Conservation (phyloP, 805 yeast genomes). For the Sugiyamaella mastotermitis region DNA sequence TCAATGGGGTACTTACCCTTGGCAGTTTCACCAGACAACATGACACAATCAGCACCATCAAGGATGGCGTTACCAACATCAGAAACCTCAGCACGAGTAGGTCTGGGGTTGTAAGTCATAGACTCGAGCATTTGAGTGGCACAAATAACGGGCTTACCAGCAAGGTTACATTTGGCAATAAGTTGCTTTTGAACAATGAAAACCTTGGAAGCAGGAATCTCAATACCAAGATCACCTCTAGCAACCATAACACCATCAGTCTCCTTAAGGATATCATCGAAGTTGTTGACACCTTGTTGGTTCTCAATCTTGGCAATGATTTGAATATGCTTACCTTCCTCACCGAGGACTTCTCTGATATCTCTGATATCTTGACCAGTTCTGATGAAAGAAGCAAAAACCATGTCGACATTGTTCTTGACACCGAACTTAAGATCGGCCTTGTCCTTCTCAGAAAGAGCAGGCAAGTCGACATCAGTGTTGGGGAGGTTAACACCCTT, state of each 20-base stretch:
- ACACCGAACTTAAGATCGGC: conserved; percentile 92
- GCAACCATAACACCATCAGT: conserved; percentile 99
- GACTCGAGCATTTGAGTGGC: conserved; percentile 99
- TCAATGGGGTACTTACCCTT: conserved; percentile 98
- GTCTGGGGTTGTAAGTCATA: conserved; percentile 99
- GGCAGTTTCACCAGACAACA: conserved; percentile 99
- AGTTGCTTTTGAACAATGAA: conserved; percentile 98
- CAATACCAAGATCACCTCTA: conserved; percentile 99
- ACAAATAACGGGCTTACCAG: conserved; percentile 99
- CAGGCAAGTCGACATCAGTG: conserved; percentile 98
- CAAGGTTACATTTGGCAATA: conserved; percentile 98
- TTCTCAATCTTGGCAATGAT: conserved; percentile 97
- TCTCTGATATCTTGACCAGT: conserved; percentile 82
- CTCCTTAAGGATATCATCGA: conserved; percentile 87
- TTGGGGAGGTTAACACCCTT: conserved; percentile 99
- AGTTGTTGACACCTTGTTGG: conserved; percentile 99
- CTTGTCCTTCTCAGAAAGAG: conserved; percentile 94
- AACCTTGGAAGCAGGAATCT: conserved; percentile 98
- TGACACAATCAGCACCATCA: conserved; percentile 99
- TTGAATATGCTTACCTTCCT: conserved; percentile 93
- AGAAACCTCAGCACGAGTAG: conserved; percentile 99
- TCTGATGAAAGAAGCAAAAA: conserved; percentile 98
- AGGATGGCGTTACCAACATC: conserved; percentile 99
- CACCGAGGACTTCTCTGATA: conserved; percentile 93
- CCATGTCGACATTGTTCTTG: conserved; percentile 95